Conservation (phyloP, 2,329 filamentous ascomycete genomes). For the Lojkania enalia region DNA sequence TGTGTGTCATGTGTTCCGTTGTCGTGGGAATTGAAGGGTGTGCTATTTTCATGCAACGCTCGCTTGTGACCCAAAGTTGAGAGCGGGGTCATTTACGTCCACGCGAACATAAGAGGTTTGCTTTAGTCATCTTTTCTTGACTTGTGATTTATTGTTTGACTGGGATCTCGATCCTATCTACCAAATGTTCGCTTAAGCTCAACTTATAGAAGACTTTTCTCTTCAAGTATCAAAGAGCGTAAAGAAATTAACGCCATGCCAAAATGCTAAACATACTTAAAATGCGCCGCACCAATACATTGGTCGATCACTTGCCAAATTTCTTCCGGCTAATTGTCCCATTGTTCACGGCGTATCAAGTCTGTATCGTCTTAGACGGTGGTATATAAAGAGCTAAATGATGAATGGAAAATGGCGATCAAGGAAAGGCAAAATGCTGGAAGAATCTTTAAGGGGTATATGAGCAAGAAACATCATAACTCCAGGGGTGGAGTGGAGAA, state of each 20-base stretch:
- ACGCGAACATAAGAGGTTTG: background rate
- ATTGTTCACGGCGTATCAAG: background rate
- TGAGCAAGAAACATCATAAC: background rate
- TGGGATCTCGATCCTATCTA: background rate
- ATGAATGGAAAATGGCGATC: too few relatives aligned
- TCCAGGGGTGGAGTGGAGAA: conserved; percentile 1
- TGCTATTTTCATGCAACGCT: background rate
- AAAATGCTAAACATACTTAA: background rate
- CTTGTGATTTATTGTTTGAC: background rate
- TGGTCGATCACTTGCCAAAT: too few relatives aligned
- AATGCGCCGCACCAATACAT: background rate
- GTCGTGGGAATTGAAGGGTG: background rate
- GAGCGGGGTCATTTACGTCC: too few relatives aligned
- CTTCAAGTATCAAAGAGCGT: conserved; percentile 2
- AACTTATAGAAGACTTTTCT: background rate
- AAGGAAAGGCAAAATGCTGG: too few relatives aligned
- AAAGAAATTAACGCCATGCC: background rate
- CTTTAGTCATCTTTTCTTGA: background rate
- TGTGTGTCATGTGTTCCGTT: background rate
- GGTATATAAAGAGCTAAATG: background rate
- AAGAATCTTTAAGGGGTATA: background rate
- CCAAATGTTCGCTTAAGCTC: background rate
- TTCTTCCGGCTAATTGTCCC: too few relatives aligned
- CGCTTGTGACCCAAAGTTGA: too few relatives aligned
- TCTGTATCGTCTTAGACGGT: background rate